Base-by-base conservation (phyloP, 805 yeast species). In the Candida mattraensis region DNA sequence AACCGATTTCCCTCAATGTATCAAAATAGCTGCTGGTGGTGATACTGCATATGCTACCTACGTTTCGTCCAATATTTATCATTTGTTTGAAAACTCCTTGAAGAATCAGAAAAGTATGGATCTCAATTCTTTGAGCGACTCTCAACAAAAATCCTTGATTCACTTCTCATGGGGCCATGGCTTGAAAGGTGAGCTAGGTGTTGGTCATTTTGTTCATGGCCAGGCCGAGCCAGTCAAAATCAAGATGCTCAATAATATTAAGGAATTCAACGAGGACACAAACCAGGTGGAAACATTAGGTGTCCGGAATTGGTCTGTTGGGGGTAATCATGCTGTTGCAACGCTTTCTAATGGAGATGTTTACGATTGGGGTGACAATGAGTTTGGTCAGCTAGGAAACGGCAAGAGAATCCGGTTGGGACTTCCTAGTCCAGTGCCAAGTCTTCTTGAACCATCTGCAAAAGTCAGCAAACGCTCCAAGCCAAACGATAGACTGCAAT, bases 311-410 rank as follows among this genome's bases (percentile, higher is more conserved):
- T 72, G 87, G 72, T 58, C 74, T 5, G 66, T 78, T 14, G 95
- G 95, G 4, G 61, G 63, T 7, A 78, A 79, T 43, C 96, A 89
- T 51, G 65, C 67, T 0, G 69, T 81, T 28, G 74, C 81, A 8
- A 76, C 78, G 7, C 61, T 84, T 38, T 59, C 67, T 26, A 82
- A 82, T 42, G 72, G 72, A 14, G 87, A 83, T 51, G 82, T 87
- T 14, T 56, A 82, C 24, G 73, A 66, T 5, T 87, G 95, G 87
- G 99, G 99, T 16, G 82, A 78, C 28, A 91, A 89, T 59, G 83
- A 79, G 51, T 67, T 47, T 48, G 95, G 91, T 16, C 96, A 91
- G 62, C 69, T 86, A 28, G 96, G 95, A 9, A 86, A 80, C 52
- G 95, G 96, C 18, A 83, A 83, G 51, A 67, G 72, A 26, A 72